Percentiles rank a stretch among this genome's conserved stretches.
Conservation (phyloP, 352 stramenopile genomes). For the Achlya hypogyna region DNA sequence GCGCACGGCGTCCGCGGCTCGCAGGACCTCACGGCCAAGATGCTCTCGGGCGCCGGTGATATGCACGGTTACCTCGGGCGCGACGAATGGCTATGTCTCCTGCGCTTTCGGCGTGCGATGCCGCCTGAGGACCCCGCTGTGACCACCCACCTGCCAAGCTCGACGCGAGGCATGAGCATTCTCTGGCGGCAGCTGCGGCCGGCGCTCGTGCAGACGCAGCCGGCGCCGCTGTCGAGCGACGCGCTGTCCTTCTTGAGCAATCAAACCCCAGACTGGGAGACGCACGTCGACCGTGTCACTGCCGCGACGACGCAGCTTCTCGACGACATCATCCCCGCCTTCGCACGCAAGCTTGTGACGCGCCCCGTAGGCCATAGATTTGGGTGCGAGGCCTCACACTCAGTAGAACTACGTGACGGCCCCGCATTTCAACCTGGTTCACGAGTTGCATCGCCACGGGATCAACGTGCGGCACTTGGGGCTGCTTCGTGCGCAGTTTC, state of each 20-base stretch:
- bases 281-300: constrained; percentile 52
- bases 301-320: constrained; percentile 67
- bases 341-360: constrained; percentile 69
- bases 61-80: constrained; percentile 59
- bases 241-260: constrained; percentile 80
- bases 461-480: constrained; percentile 88
- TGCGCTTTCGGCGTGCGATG: constrained; percentile 82
- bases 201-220: constrained; percentile 56
- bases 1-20: constrained; percentile 76
- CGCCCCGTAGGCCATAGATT: constrained; percentile 45
- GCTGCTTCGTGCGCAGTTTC: constrained; percentile 68
- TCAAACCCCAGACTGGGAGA: constrained; percentile 78
- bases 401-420: constrained; percentile 8
- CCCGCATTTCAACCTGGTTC: constrained; percentile 28
- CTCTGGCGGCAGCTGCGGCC: constrained; percentile 88
- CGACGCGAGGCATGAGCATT: constrained; percentile 81
- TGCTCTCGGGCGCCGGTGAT: constrained; percentile 66
- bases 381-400: not conserved
- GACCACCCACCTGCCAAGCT: constrained; percentile 63
- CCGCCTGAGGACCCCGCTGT: constrained; percentile 79
- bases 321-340: constrained; percentile 57
- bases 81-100: constrained; percentile 39
- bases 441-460: constrained; percentile 82
- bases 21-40: constrained; percentile 81
- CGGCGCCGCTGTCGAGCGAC: constrained; percentile 64